Percentiles rank a stretch among this genome's conserved stretches.
phyloP scores from a whole-genome alignment of 1,284 basidiomycete species.

The Ceratobasidium sp. region DNA sequence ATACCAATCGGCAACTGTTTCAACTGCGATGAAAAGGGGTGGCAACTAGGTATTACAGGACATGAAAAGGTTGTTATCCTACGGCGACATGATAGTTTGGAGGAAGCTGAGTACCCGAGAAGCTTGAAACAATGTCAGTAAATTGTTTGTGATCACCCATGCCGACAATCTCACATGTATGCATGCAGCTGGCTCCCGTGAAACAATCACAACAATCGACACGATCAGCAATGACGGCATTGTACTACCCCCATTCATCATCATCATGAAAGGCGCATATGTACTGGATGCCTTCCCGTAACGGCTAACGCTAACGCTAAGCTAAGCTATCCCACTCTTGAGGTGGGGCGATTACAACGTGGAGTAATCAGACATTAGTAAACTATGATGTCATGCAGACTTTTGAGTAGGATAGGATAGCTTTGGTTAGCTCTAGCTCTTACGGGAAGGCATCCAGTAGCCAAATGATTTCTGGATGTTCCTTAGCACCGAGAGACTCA shows the following conservation, averaged over 20 bases:
- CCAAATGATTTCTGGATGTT: constrained; percentile 36
- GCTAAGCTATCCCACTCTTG: no score
- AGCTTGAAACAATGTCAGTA: background rate
- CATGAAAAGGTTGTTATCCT: constrained; percentile 7
- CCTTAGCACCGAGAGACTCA: background rate
- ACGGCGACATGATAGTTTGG: background rate
- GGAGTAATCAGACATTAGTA: no score
- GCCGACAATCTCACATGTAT: no score
- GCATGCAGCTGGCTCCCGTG: background rate
- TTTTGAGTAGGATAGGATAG: no score
- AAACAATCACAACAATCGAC: constrained; percentile 15
- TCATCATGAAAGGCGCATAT: constrained; percentile 32
- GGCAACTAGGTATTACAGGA: background rate
- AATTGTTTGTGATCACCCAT: background rate
- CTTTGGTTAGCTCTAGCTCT: no score
- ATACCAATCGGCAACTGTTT: background rate
- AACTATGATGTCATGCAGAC: no score
- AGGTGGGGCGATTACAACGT: no score
- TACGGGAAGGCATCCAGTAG: no score
- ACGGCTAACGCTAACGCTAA: no score
- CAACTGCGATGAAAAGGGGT: constrained; percentile 41
- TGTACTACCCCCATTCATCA: constrained; percentile 16
- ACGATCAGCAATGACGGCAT: background rate
- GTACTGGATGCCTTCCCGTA: no score
- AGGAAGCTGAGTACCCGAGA: background rate